Base-by-base conservation (phyloP, 495 filamentous ascomycete genomes). In the Baudoinia panamericana region DNA sequence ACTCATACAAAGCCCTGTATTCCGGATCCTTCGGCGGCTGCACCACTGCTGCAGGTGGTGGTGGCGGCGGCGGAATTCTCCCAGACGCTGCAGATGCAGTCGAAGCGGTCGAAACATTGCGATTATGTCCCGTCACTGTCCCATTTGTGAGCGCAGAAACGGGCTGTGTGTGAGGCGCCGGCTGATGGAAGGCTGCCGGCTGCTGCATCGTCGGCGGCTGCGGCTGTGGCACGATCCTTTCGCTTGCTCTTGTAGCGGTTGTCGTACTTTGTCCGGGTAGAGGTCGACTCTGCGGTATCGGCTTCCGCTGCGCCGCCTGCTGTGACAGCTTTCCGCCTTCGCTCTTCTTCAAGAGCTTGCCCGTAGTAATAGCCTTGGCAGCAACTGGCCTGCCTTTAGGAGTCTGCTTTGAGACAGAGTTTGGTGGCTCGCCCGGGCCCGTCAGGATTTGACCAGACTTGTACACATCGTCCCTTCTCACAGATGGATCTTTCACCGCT, bases 401-500 rank as follows among this genome's bases (percentile, higher is more conserved):
- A 17, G 82, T 90, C 19, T 83, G 86, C 41, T 67, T 77, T 2
- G 86, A 94, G 6, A 80, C 71, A 0, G 84, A 93, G 54, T 72
- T 84, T 5, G 86, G 67, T 22, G 83, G 76, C 57, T 96, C 84
- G 36, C 92, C 92, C 34, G 67, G 75, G 19, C 74, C 74, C 1
- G 86, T 93, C 54, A 93, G 92, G 41, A 99, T 77, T 8, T 78
- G 78, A 41, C 82, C 77, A 49, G 83, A 92, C 70, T 99, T 99
- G 67, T 99, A 99, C 50, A 75, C 68, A 55, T 96, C 92, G 28
- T 78, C 73, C 35, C 72, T 58, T 19, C 66, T 61, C n/a, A 75
- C 66, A 10, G 68, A 69, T 4, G 82, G 73, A 55, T 99, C 92
- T 60, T 93, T 94, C 44, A 93, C 54, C 2, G 77, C 81, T 67